These are phyloP conservation scores for Carex arenaria DNA, from an alignment of 202 grass and related monocot genomes.

Conservation along the genomic window DNA sequence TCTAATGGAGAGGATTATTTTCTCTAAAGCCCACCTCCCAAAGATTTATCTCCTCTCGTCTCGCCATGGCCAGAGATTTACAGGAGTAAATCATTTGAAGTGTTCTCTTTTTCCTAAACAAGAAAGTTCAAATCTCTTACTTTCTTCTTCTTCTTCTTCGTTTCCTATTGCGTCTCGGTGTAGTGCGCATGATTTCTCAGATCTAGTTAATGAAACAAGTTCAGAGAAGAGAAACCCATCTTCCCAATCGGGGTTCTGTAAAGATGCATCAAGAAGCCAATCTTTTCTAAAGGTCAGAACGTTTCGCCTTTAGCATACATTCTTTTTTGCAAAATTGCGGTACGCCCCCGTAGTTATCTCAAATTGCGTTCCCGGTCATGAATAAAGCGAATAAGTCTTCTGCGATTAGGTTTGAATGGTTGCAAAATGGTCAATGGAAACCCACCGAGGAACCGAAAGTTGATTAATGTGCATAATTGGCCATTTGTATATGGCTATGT, in stretches of 20 bases:
- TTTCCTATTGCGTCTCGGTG: neutral
- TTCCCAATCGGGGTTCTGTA: neutral
- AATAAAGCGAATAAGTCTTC: neutral
- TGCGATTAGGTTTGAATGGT: neutral
- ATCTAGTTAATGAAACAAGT: neutral
- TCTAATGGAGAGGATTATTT: conserved; percentile 33
- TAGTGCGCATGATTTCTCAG: neutral
- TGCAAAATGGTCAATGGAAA: conserved; percentile 10
- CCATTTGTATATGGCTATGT: neutral
- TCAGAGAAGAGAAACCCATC: neutral
- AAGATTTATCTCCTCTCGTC: conserved; percentile 1
- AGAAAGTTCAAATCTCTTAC: neutral
- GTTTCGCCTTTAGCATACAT: neutral
- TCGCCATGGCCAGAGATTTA: conserved; percentile 14
- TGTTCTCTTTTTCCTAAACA: conserved; percentile 22
- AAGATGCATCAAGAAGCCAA: neutral
- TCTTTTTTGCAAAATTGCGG: neutral
- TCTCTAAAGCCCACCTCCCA: conserved; percentile 14
- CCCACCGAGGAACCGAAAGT: neutral
- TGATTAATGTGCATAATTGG: neutral
- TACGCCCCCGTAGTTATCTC: neutral
- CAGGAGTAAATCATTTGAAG: neutral
- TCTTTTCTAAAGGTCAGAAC: conserved; percentile 27
- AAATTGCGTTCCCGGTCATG: neutral
- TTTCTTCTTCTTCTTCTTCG: neutral